Conservation (phyloP, 2,329 filamentous ascomycete species). For the Cytospora piceicola region DNA sequence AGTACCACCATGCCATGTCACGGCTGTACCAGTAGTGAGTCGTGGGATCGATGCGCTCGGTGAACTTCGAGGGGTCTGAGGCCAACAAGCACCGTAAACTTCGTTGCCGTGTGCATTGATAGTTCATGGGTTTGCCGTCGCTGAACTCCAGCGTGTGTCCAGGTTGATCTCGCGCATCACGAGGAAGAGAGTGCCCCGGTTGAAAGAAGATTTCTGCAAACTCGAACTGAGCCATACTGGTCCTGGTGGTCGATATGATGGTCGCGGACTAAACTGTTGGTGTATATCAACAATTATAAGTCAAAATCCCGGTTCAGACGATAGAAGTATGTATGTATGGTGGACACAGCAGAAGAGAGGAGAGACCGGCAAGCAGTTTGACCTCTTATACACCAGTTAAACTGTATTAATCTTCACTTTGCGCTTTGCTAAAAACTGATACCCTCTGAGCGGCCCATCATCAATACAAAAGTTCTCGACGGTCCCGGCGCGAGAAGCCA, state of each 20-base stretch:
- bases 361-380: neutral
- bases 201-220: neutral
- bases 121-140: neutral
- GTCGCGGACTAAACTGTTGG: no score
- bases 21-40: conserved; percentile 11
- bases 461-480: neutral
- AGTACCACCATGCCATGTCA: conserved; percentile 13
- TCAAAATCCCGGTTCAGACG: neutral
- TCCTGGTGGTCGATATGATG: no score
- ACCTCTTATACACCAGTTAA: neutral
- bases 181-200: no score
- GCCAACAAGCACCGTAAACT: neutral
- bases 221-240: no score
- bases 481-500: neutral
- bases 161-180: neutral
- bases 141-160: neutral
- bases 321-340: neutral
- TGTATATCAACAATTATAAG: no score
- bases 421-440: neutral
- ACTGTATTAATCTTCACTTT: neutral
- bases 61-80: neutral
- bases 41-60: no score
- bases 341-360: neutral
- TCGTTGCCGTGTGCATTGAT: neutral
- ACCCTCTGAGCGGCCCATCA: neutral